Evolutionary conservation across 257 asterid genomes (phyloP), one percentile per base, ranked within the genome.

Genomic region (Schizonepeta tenuifolia): DNA sequence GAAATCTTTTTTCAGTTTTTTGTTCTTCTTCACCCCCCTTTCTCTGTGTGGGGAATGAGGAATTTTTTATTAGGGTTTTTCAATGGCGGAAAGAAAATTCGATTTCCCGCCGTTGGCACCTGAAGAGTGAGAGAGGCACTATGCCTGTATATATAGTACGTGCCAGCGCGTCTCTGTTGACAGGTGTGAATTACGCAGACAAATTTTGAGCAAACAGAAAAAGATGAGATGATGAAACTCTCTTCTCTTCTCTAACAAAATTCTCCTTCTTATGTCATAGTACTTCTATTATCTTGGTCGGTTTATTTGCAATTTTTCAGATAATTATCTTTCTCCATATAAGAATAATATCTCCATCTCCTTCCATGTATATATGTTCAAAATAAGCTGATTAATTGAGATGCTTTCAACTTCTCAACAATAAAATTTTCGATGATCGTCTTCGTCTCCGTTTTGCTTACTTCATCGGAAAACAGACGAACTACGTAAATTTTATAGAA

Each of bases 61-160:
- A 74, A 67, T 80, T 67, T 36, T 75, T 75, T 69, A 72, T 78
- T 86, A 85, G 85, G 89, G 93, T 78, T 87, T 81, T 77, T 51
- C 66, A 50, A 58, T n/a, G 83, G 80, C 76, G 83, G 78, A 74
- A 73, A 20, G 35, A 59, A 73, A 35, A 63, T 47, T 79, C 57
- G 82, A 73, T 86, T 89, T 89, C 94, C 91, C 93, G 91, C 93
- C 94, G 89, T 75, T 78, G 81, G 77, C 83, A 68, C 77, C 79
- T 77, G 80, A 73, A 17, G 50, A 11, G 54, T 43, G 50, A 18
- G 11, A 51, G 56, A 55, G 70, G 55, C 54, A 20, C 69, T 53
- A 63, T 35, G 12, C 11, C 33, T 14, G 31, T 60, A 67, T 59
- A 72, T 58, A 65, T 47, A 65, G 65, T 70, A 55, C 69, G 40